Percentiles rank a stretch among this genome's conserved stretches.
phyloP scores from a whole-genome alignment of 140 eudicot genomes.

The Flaveria floridana region DNA sequence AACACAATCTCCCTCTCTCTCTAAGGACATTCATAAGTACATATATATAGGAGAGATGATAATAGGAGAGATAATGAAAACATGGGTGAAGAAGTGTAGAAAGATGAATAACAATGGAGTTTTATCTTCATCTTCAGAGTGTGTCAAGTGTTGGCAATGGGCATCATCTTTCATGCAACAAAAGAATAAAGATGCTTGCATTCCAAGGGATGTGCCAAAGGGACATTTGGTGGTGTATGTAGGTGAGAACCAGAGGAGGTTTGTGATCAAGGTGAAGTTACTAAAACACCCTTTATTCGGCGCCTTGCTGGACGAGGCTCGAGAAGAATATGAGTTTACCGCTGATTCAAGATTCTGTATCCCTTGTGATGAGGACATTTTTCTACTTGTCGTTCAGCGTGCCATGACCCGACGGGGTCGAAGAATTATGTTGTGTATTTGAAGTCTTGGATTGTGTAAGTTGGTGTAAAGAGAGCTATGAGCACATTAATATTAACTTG shows the following conservation, averaged over 20 bases:
- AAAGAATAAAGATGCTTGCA: slow-evolving; percentile 34
- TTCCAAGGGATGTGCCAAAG: slow-evolving; percentile 88
- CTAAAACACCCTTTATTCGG: slow-evolving; percentile 70
- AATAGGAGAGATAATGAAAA: slow-evolving; percentile 43
- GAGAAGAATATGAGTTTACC: slow-evolving; percentile 55
- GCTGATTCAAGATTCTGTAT: slow-evolving; percentile 61
- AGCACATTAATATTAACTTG: slow-evolving; percentile 19
- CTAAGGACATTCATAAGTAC: neutral
- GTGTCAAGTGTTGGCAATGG: slow-evolving; percentile 60
- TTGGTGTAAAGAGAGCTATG: slow-evolving; percentile 30
- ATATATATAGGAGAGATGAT: slow-evolving; percentile 21
- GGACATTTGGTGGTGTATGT: slow-evolving; percentile 93
- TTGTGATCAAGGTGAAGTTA: slow-evolving; percentile 63
- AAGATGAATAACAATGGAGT: slow-evolving; percentile 41
- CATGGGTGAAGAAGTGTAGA: slow-evolving; percentile 48
- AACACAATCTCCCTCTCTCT: slow-evolving; percentile 25
- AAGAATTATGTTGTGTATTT: slow-evolving; percentile 44
- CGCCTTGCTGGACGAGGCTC: slow-evolving; percentile 77
- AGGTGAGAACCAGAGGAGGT: slow-evolving; percentile 65
- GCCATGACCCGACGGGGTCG: slow-evolving; percentile 47
- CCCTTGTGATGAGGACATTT: slow-evolving; percentile 72
- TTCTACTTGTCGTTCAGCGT: slow-evolving; percentile 59
- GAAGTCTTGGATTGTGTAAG: slow-evolving; percentile 34
- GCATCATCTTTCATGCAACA: slow-evolving; percentile 38
- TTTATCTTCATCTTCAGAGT: slow-evolving; percentile 37